Conservation (phyloP, 2,329 filamentous ascomycete species). For the Emergomyces orientalis region DNA sequence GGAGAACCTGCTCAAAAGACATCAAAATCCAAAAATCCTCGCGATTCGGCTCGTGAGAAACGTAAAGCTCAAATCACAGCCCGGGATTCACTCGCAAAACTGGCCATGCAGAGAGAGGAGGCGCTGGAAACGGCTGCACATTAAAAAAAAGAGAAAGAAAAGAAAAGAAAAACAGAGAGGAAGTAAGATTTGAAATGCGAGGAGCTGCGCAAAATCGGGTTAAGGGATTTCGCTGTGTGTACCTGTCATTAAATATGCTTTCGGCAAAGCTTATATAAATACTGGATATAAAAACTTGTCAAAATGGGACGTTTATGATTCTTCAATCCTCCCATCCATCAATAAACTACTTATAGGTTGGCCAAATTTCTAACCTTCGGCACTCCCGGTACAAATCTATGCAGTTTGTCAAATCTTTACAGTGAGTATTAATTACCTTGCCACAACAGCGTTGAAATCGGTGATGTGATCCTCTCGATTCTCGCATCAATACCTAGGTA, state of each 20-base stretch:
- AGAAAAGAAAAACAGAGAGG: neutral
- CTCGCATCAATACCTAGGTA: neutral
- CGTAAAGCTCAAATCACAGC: slow-evolving; percentile 27
- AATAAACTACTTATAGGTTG: neutral
- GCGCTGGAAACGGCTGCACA: slow-evolving; percentile 27
- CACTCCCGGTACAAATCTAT: neutral
- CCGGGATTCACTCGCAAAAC: slow-evolving; percentile 27
- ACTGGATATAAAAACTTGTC: neutral
- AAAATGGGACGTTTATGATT: neutral
- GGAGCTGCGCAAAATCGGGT: neutral
- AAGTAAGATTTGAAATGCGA: neutral
- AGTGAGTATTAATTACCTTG: neutral
- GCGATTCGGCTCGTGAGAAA: slow-evolving; percentile 11
- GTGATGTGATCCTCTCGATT: neutral
- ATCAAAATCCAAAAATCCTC: neutral
- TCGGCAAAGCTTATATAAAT: neutral
- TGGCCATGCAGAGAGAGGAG: slow-evolving; percentile 34
- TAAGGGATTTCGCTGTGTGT: neutral
- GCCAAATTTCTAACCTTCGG: neutral
- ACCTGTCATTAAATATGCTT: neutral
- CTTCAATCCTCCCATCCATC: neutral
- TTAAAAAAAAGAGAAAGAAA: neutral
- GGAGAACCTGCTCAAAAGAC: neutral
- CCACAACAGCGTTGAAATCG: neutral
- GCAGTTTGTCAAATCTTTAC: neutral